A percentile compares a stretch with the other conserved stretches of the same genome.
phyloP scores from a whole-genome alignment of 257 asterid genomes.

The Linaria vulgaris region DNA sequence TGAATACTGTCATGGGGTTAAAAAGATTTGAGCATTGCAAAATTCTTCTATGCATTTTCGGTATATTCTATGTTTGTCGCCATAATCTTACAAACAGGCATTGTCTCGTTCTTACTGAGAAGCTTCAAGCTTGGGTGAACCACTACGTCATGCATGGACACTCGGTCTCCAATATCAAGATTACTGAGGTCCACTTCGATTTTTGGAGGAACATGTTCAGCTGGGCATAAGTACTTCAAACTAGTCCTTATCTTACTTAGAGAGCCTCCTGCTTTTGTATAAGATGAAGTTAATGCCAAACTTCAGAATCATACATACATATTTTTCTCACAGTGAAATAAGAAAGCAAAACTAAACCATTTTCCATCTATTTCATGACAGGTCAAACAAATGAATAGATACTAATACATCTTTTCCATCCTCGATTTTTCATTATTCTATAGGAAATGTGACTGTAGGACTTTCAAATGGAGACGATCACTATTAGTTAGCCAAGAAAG shows the following conservation, averaged over 20 bases:
- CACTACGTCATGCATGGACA: slow-evolving; percentile 51
- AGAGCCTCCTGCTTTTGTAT: slow-evolving; percentile 57
- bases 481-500: background rate
- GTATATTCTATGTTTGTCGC: slow-evolving; percentile 33
- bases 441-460: background rate
- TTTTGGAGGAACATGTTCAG: slow-evolving; percentile 78
- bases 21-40: slow-evolving; percentile 16
- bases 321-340: background rate
- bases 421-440: background rate
- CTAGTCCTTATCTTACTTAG: slow-evolving; percentile 54
- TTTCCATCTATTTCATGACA: slow-evolving; percentile 6
- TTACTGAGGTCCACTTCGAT: slow-evolving; percentile 85
- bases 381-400: background rate
- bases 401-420: too few species aligned
- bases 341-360: background rate
- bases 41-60: slow-evolving; percentile 23
- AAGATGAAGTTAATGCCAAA: slow-evolving; percentile 14
- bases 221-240: slow-evolving; percentile 70
- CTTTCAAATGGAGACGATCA: background rate
- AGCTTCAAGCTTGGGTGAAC: slow-evolving; percentile 83
- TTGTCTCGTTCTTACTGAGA: slow-evolving; percentile 62
- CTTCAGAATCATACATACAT: background rate
- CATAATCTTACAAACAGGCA: slow-evolving; percentile 86
- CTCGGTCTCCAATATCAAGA: slow-evolving; percentile 75
- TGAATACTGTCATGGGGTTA: background rate